Base-by-base conservation (phyloP, 176 grass and related monocot genomes). In the Thalia dealbata region DNA sequence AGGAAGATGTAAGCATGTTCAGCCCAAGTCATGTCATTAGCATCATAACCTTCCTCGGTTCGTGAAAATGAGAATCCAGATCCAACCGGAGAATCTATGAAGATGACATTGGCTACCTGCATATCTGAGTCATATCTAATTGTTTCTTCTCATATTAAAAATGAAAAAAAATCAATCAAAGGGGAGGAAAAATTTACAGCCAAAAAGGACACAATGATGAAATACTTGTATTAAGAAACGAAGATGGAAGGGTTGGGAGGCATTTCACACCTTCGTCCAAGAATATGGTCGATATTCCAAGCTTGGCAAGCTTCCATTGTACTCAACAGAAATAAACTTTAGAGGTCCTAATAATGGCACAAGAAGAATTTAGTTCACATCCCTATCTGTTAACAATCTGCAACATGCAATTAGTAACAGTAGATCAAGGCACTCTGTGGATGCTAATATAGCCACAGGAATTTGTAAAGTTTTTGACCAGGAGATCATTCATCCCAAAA, bases 21-120 rank as follows among this genome's bases (percentile, higher is more conserved):
- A 14, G 81, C 84, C 0, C 86, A 77, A 7, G 61, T 70, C 6
- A 58, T 24, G 10, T 95, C 91, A 19, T 80, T 80, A 7, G 83
- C 60, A 3, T 81, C 28, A 23, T 90, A 85, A 0, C 84, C 91
- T 73, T 75, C 81, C 0, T 71, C 30, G 32, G 79, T 26, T 27
- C 9, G 7, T 1, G 87, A 80, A 3, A 80, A 90, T 2, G 91
- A 90, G 58, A 95, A 95, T 16, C 87, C 87, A 19, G 91, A 54
- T 0, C 91, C 87, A 16, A 95, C 72, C 0, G 87, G 91, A 25
- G 91, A 83, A 66, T 95, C 87, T 19, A 87, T 10, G 50, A 95
- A 95, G 16, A 93, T 56, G 25, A 85, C 76, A 60, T 64, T 95
- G 18, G 87, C 79, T 59, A 86, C 14, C 84, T 88, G 67, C 3